phyloP scores from a whole-genome alignment of 2,329 filamentous ascomycete species.

The Stagonosporopsis cucurbitacearum region DNA sequence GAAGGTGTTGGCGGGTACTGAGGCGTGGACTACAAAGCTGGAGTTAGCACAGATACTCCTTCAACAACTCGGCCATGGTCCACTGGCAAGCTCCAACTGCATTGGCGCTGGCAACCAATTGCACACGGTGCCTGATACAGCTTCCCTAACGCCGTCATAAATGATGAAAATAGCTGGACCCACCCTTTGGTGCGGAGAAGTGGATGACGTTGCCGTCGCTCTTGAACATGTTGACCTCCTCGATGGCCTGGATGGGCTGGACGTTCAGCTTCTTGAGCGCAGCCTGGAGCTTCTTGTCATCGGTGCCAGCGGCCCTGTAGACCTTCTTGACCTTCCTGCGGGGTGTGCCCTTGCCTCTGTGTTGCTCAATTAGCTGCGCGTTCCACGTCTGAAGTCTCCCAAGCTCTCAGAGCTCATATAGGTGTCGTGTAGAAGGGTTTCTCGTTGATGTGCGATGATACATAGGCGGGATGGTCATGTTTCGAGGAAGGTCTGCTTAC shows the following conservation, averaged over 20 bases:
- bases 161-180: conserved; percentile 38
- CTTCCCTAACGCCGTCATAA: background rate
- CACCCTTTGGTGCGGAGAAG: conserved; percentile 97
- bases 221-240: conserved; percentile 99
- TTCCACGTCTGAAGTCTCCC: conserved; percentile 1
- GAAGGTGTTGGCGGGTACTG: conserved; percentile 98
- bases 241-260: conserved; percentile 98
- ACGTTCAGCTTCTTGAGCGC: conserved; percentile 99
- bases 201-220: conserved; percentile 99
- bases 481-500: conserved; percentile 38
- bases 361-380: conserved; percentile 37
- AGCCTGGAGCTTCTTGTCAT: conserved; percentile 99
- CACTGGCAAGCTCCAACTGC: background rate
- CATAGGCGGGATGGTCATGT: conserved; percentile 30
- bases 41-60: conserved; percentile 19
- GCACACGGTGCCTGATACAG: conserved; percentile 2
- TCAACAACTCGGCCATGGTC: background rate
- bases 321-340: conserved; percentile 98
- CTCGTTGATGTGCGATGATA: conserved; percentile 13
- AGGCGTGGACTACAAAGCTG: conserved; percentile 78
- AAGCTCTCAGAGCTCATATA: background rate
- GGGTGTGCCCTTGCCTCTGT: conserved; percentile 94
- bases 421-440: background rate
- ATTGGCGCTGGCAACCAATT: background rate
- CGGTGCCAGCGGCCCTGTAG: conserved; percentile 87